Percentiles rank a stretch among this genome's conserved stretches.
phyloP scores from a whole-genome alignment of 805 yeast species.

The Cephaloascus fragrans region DNA sequence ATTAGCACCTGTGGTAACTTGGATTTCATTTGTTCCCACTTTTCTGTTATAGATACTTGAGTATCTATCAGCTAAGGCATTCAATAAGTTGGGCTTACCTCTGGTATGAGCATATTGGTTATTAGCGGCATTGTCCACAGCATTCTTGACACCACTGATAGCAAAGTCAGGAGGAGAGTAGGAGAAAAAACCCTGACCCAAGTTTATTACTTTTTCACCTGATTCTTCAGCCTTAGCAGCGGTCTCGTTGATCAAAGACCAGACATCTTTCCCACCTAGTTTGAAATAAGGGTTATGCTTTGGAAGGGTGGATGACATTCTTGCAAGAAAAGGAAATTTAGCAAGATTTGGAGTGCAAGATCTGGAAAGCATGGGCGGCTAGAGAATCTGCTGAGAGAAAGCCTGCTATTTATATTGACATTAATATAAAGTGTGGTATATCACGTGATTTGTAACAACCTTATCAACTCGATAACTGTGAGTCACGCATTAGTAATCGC shows the following conservation, averaged over 20 bases:
- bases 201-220: conserved; percentile 74
- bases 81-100: conserved; percentile 71
- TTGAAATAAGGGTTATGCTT: conserved; percentile 60
- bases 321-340: too few relatives aligned
- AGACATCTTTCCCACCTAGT: conserved; percentile 75
- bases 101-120: conserved; percentile 92
- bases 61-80: conserved; percentile 64
- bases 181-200: conserved; percentile 97
- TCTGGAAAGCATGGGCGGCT: too few relatives aligned
- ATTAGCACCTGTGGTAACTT: conserved; percentile 93
- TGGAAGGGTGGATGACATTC: conserved; percentile 15
- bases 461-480: background rate
- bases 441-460: background rate
- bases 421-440: too few relatives aligned
- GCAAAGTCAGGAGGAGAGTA: conserved; percentile 96
- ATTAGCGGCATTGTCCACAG: conserved; percentile 60
- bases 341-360: too few relatives aligned
- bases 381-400: too few relatives aligned
- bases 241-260: conserved; percentile 92
- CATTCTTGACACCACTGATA: conserved; percentile 66
- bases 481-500: background rate
- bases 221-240: conserved; percentile 75
- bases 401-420: too few relatives aligned
- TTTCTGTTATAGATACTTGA: conserved; percentile 52
- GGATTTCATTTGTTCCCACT: conserved; percentile 51